phyloP scores from a whole-genome alignment of 495 filamentous ascomycete species.

The Rostrohypoxylon terebratum region DNA sequence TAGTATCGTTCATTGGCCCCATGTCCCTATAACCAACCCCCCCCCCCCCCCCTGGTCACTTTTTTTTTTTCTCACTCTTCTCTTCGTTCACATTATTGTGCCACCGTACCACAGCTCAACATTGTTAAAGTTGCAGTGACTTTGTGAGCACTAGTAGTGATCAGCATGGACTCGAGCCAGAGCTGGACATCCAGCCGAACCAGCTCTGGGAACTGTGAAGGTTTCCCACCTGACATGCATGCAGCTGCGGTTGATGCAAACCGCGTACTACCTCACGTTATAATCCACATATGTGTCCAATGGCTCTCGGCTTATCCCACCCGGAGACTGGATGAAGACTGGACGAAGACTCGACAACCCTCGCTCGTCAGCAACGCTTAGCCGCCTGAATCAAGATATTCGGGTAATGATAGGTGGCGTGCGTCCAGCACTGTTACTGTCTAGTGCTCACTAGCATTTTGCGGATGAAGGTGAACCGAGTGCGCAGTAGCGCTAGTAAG shows the following conservation, averaged over 20 bases:
- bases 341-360: conserved; percentile 16
- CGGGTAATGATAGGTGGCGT: conserved; percentile 38
- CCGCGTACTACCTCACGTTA: conserved; percentile 46
- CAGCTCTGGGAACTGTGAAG: conserved; percentile 36
- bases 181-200: conserved; percentile 47
- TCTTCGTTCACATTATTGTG: conserved; percentile 34
- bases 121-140: conserved; percentile 35
- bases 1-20: conserved; percentile 32
- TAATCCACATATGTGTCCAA: conserved; percentile 40
- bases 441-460: conserved; percentile 20
- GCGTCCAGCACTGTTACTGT: conserved; percentile 1
- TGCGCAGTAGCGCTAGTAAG: conserved; percentile 7
- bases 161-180: conserved; percentile 38
- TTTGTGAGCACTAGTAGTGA: conserved; percentile 44
- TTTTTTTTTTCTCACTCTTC: conserved; percentile 5
- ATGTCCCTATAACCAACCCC: conserved; percentile 2
- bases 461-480: conserved; percentile 26
- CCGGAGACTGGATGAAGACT: neutral
- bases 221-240: conserved; percentile 47
- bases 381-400: conserved; percentile 36
- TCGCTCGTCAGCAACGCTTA: conserved; percentile 42
- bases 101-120: conserved; percentile 39
- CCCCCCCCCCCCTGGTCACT: conserved; percentile 6
- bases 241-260: conserved; percentile 46
- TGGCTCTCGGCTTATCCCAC: conserved; percentile 38